These are phyloP conservation scores for Xylaria longipes DNA, from an alignment of 495 filamentous ascomycete species.

Conservation along the genomic window DNA sequence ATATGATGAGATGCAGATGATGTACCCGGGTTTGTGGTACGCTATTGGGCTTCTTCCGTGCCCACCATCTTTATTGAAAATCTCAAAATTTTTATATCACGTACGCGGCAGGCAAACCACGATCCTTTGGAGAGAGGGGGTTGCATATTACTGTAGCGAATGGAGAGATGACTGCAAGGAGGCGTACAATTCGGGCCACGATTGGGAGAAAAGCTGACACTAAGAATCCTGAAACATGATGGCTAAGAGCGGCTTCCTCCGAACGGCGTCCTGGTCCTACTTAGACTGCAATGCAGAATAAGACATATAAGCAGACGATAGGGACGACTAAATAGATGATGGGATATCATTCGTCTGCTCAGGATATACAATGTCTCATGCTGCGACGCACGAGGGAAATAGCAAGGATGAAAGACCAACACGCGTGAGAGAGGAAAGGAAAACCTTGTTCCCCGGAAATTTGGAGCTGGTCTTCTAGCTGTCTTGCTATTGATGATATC, in stretches of 20 bases:
- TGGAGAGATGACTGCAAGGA: neutral
- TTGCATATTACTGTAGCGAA: constrained; percentile 7
- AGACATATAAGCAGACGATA: neutral
- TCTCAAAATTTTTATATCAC: neutral
- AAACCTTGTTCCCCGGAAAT: neutral
- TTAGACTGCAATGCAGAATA: neutral
- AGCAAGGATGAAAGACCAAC: neutral
- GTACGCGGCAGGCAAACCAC: neutral
- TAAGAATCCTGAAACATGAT: constrained; percentile 12
- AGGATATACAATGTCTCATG: neutral
- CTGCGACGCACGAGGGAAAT: neutral
- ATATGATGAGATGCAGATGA: neutral
- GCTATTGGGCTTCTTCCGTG: neutral
- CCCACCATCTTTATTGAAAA: neutral
- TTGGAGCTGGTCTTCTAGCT: neutral
- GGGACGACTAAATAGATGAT: neutral
- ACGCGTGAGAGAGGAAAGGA: neutral
- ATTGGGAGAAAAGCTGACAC: neutral
- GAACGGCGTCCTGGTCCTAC: neutral
- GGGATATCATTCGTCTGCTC: neutral
- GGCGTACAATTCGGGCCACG: neutral
- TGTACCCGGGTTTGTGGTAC: neutral
- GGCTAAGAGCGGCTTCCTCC: constrained; percentile 2
- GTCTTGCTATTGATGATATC: neutral
- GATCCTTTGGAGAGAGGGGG: neutral